Conservation (phyloP, 1,284 basidiomycete species). For the Wallemia hederae region DNA sequence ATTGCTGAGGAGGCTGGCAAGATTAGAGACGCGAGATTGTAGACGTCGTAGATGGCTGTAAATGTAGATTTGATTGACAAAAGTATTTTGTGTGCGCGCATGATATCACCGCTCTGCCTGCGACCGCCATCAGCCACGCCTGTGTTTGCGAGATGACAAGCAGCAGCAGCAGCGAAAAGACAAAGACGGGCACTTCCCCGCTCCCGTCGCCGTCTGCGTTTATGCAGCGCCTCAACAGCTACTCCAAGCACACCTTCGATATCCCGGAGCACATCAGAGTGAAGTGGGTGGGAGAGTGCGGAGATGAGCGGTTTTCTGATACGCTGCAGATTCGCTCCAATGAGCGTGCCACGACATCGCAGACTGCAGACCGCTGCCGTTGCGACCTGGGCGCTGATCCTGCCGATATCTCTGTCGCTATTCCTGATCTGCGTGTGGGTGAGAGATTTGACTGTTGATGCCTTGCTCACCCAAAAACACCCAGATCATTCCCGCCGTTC, state of each 20-base stretch:
- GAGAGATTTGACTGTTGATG: background rate
- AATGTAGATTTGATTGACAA: too few relatives aligned
- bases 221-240: background rate
- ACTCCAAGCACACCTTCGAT: background rate
- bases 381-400: slow-evolving; percentile 51
- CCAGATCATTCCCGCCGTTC: slow-evolving; percentile 54
- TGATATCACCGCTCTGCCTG: background rate
- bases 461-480: background rate
- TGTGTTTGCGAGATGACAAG: background rate
- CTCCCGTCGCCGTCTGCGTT: background rate
- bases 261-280: background rate
- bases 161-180: background rate
- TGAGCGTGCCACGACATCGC: slow-evolving; percentile 33
- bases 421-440: slow-evolving; percentile 57
- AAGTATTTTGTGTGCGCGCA: slow-evolving; percentile 5
- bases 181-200: background rate
- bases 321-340: slow-evolving; percentile 9
- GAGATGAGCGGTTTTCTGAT: background rate
- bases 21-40: slow-evolving; percentile 14
- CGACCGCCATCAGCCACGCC: too few relatives aligned
- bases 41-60: too few relatives aligned
- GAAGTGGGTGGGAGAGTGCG: background rate
- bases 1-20: slow-evolving; percentile 25
- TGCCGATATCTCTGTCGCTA: slow-evolving; percentile 34
- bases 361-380: slow-evolving; percentile 63